Base-by-base conservation (phyloP, 768 basidiomycete genomes). In the Tulasnella sp. region DNA sequence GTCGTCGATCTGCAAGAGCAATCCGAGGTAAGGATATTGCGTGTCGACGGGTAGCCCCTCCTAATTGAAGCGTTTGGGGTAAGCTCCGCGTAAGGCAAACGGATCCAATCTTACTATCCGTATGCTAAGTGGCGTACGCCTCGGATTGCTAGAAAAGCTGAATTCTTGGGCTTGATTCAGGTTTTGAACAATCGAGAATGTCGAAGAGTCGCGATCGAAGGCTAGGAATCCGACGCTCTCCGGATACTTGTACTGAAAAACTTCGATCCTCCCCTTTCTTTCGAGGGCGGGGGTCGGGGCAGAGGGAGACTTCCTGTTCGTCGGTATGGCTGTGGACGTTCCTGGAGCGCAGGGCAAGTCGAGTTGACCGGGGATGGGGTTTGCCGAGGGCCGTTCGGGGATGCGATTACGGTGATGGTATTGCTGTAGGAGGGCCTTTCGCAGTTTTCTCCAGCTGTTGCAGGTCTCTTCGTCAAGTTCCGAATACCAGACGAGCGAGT, bases 391-490 rank as follows among this genome's bases (percentile, higher is more conserved):
- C 36, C 24, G 52, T 36, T 19, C 31, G 24, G 4, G 0, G 2
- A 5, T 36, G 16, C 2, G 5, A n/a, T 4, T 14, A 5, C 16
- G 34, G 6, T 7, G 14, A 14, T 68, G 18, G 9, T 74, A 74
- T 38, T 74, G 31, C 18, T 46, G 42, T 46, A 76, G 34, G 24
- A 76, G 52, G 24, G 75, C 75, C 27, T 12, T 21, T 14, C 75
- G 75, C 21, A 76, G 75, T 16, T 48, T 38, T 19, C 27, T 56
- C 75, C 75, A 76, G 46, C 40, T 42, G 75, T 46, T 52, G 39
- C 52, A 48, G 21, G 52, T 56, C 0, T 76, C 75, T 16, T 56
- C 52, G 75, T 76, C 52, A n/a, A 76, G 75, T 2, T 46, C 42
- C 40, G 19, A 24, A 39, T 76, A 76, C 48, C 48, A 76, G 9